Percentiles rank a stretch among this genome's conserved stretches.
Conservation (phyloP, 768 basidiomycete genomes). For the Naganishia onofrii region DNA sequence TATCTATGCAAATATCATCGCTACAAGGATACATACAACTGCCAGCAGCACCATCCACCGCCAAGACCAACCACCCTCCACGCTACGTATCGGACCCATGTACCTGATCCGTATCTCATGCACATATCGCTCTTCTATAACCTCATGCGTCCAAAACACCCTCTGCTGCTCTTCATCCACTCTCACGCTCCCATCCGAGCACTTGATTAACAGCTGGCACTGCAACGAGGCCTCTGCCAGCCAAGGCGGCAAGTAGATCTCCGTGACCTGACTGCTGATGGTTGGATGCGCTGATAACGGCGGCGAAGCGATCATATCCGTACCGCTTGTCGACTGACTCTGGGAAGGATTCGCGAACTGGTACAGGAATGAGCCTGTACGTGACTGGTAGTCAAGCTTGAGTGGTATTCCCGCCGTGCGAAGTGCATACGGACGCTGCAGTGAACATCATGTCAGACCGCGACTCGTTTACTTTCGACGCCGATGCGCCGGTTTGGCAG, state of each 20-base stretch:
- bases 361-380: conserved; percentile 32
- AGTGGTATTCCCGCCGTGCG: conserved; percentile 84
- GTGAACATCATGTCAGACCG: neutral
- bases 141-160: conserved; percentile 14
- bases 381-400: conserved; percentile 63
- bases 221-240: conserved; percentile 3
- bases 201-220: conserved; percentile 5
- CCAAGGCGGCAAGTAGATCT: conserved; percentile 26
- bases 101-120: conserved; percentile 20
- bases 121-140: neutral
- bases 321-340: neutral
- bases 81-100: neutral
- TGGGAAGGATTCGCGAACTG: conserved; percentile 27
- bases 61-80: neutral
- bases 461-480: too few relatives aligned
- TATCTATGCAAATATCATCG: neutral
- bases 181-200: conserved; percentile 15
- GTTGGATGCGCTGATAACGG: conserved; percentile 23
- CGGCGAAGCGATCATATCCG: neutral
- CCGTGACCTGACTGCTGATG: conserved; percentile 10
- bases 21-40: neutral
- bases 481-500: neutral
- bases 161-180: conserved; percentile 15
- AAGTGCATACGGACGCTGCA: conserved; percentile 76
- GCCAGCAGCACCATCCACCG: conserved; percentile 1